These are phyloP conservation scores for Tricholoma hemisulphureum DNA, from an alignment of 768 basidiomycete species.

Conservation along the genomic window DNA sequence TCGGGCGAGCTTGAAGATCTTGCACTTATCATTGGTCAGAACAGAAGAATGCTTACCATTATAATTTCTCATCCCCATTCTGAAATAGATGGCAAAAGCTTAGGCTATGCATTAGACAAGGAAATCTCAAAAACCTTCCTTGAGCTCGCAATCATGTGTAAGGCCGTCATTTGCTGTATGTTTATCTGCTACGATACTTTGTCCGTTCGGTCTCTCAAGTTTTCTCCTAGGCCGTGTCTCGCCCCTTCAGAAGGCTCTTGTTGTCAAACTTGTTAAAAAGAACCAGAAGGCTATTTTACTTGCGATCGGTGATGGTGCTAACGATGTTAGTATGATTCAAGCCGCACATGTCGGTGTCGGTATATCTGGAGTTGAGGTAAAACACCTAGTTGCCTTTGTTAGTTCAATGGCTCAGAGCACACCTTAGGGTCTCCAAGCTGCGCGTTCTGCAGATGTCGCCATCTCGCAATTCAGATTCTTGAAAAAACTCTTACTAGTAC, in stretches of 20 bases:
- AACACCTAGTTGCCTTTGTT: slow-evolving; percentile 5
- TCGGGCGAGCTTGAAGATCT: slow-evolving; percentile 93
- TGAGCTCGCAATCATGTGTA: slow-evolving; percentile 96
- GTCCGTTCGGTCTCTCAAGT: slow-evolving; percentile 1
- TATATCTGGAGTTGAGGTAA: slow-evolving; percentile 94
- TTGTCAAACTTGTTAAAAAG: slow-evolving; percentile 99
- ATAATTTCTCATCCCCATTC: slow-evolving; percentile 1
- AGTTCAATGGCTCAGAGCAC: not conserved
- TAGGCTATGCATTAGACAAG: slow-evolving; percentile 91
- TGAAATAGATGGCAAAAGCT: slow-evolving; percentile 84
- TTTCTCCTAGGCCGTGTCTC: slow-evolving; percentile 80
- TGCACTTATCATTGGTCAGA: slow-evolving; percentile 85
- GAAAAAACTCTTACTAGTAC: slow-evolving; percentile 92
- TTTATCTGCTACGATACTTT: slow-evolving; percentile 10
- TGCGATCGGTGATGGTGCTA: slow-evolving; percentile 96
- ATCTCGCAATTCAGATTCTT: slow-evolving; percentile 97
- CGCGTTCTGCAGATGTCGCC: slow-evolving; percentile 94
- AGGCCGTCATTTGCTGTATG: slow-evolving; percentile 96
- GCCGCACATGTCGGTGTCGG: slow-evolving; percentile 97
- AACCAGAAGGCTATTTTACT: slow-evolving; percentile 91
- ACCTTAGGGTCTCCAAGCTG: slow-evolving; percentile 89
- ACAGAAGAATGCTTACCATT: not conserved
- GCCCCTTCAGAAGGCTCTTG: slow-evolving; percentile 94
- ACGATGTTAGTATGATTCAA: slow-evolving; percentile 99
- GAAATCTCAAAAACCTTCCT: slow-evolving; percentile 86